phyloP scores from a whole-genome alignment of 1,284 basidiomycete genomes.

The Microbotryum saponariae region DNA sequence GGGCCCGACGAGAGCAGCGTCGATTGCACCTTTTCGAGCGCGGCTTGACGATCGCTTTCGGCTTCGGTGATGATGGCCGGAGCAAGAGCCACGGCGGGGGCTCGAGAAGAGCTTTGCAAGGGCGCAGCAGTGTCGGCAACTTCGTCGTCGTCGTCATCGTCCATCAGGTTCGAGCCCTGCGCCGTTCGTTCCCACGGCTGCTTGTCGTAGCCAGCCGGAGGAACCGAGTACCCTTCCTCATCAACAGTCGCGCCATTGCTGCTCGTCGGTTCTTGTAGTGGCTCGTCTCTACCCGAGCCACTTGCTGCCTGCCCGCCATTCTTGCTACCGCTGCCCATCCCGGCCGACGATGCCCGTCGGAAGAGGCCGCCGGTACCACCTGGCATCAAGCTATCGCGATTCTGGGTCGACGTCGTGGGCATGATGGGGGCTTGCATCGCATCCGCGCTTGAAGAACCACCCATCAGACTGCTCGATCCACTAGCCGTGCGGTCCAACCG shows the following conservation, averaged over 20 bases:
- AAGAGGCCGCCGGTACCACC: constrained; percentile 17
- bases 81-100: constrained; percentile 40
- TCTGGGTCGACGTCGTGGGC: constrained; percentile 5
- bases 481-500: neutral
- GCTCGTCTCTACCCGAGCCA: constrained; percentile 2
- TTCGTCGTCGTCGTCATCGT: constrained; percentile 37
- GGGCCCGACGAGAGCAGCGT: constrained; percentile 9
- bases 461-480: constrained; percentile 7
- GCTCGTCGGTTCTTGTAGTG: neutral
- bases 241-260: constrained; percentile 40
- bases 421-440: constrained; percentile 6
- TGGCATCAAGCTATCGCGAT: constrained; percentile 24
- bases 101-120: constrained; percentile 6
- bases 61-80: constrained; percentile 42
- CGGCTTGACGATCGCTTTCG: constrained; percentile 45
- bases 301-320: neutral
- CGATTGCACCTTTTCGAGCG: constrained; percentile 47
- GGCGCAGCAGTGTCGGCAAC: constrained; percentile 11
- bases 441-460: neutral
- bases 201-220: constrained; percentile 47
- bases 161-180: constrained; percentile 35
- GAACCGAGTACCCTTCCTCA: constrained; percentile 48
- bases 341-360: constrained; percentile 2
- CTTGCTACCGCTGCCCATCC: neutral
- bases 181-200: constrained; percentile 43